Conservation (phyloP, 257 asterid species). For the Hygrophila difformis region DNA sequence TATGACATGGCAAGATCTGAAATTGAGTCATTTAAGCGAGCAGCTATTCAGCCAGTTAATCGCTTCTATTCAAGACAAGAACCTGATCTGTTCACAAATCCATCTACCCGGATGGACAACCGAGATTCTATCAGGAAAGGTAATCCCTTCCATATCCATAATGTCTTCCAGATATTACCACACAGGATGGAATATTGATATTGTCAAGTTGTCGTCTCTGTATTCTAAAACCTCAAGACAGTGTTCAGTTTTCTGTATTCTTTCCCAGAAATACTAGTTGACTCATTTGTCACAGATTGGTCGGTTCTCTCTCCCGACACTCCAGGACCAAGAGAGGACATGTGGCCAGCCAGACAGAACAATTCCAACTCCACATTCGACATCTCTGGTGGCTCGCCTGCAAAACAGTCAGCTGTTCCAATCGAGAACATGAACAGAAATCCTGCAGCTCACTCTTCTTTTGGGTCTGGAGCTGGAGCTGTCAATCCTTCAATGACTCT, state of each 20-base stretch:
- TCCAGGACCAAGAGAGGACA: constrained; percentile 94
- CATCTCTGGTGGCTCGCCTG: constrained; percentile 59
- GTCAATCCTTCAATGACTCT: constrained; percentile 80
- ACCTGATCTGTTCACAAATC: constrained; percentile 70
- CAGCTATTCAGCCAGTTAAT: constrained; percentile 74
- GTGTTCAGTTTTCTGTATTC: constrained; percentile 5
- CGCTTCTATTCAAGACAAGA: constrained; percentile 57
- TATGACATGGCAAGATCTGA: constrained; percentile 85
- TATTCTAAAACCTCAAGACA: neutral
- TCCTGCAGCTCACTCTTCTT: constrained; percentile 38
- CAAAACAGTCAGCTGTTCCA: constrained; percentile 43
- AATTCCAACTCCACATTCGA: constrained; percentile 52
- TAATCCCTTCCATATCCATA: constrained; percentile 28
- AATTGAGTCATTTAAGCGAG: constrained; percentile 61
- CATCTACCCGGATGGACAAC: constrained; percentile 47
- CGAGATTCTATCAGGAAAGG: constrained; percentile 72
- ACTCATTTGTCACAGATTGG: constrained; percentile 76
- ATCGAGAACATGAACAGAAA: constrained; percentile 56
- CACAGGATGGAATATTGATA: too few species aligned
- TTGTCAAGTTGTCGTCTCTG: neutral
- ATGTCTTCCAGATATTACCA: constrained; percentile 1
- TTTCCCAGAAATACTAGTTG: constrained; percentile 47
- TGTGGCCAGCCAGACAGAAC: constrained; percentile 74
- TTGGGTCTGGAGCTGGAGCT: constrained; percentile 41
- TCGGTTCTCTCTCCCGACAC: constrained; percentile 84